Percentiles rank a stretch among this genome's conserved stretches.
phyloP scores from a whole-genome alignment of 2,329 filamentous ascomycete genomes.

The Dactylellina leptospora region DNA sequence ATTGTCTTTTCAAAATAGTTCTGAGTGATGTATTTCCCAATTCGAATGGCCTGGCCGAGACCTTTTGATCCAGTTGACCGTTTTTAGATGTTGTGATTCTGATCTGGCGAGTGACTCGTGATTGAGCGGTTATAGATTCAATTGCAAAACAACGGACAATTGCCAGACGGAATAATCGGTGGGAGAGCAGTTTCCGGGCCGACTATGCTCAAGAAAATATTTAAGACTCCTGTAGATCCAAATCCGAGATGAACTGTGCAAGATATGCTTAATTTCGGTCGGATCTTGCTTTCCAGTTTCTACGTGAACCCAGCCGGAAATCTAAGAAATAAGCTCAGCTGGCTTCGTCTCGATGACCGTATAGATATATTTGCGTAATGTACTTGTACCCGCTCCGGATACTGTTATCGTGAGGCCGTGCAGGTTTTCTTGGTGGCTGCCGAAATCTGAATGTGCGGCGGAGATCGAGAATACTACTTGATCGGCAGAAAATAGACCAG shows the following conservation, averaged over 20 bases:
- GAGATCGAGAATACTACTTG: constrained; percentile 29
- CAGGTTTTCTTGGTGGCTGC: constrained; percentile 28
- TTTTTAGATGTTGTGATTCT: constrained; percentile 18
- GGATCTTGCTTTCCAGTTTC: constrained; percentile 6
- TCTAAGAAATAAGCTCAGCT: constrained; percentile 2
- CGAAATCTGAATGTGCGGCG: constrained; percentile 38
- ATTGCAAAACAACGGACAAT: constrained; percentile 12
- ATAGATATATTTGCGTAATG: constrained; percentile 5
- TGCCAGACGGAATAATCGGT: constrained; percentile 12
- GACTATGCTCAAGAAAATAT: neutral
- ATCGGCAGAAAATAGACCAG: constrained; percentile 34
- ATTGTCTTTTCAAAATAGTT: too few relatives aligned
- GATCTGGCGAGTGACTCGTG: constrained; percentile 9
- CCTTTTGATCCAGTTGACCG: constrained; percentile 11
- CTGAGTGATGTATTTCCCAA: constrained; percentile 30
- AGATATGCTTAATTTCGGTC: constrained; percentile 41
- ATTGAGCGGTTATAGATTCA: constrained; percentile 12
- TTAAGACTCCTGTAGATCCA: constrained; percentile 28
- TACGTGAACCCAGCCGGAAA: neutral
- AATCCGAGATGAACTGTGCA: constrained; percentile 12
- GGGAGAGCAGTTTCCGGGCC: neutral
- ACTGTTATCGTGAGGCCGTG: constrained; percentile 30
- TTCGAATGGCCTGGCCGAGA: constrained; percentile 21
- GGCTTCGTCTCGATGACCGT: constrained; percentile 15
- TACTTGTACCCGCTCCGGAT: neutral